phyloP scores from a whole-genome alignment of 2,329 filamentous ascomycete genomes.

The Dichotomopilus funicola region DNA sequence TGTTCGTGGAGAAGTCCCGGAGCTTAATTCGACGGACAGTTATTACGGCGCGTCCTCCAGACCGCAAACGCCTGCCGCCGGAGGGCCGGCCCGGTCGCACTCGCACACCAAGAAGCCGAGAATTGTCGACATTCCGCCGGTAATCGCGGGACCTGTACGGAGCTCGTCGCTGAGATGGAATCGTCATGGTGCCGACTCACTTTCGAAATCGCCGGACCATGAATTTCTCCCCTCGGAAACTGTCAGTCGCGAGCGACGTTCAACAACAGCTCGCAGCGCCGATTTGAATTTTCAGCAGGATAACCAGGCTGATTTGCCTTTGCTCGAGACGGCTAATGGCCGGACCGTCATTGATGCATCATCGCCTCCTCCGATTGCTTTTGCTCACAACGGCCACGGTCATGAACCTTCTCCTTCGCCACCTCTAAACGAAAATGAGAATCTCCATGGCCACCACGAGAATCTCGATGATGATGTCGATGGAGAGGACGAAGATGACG shows the following conservation, averaged over 20 bases:
- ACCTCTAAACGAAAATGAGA: not conserved
- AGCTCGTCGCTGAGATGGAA: conserved; percentile 11
- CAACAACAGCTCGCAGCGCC: too few relatives aligned
- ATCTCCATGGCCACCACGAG: too few relatives aligned
- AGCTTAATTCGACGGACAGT: not conserved
- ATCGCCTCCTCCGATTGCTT: conserved; percentile 10
- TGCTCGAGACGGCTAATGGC: conserved; percentile 13
- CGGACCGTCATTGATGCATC: conserved; percentile 19
- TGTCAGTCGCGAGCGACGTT: not conserved
- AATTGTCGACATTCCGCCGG: conserved; percentile 20
- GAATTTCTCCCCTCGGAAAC: not conserved
- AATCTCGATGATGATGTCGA: not conserved
- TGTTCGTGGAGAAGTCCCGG: not conserved
- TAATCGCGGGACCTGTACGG: conserved; percentile 7
- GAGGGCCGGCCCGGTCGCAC: not conserved
- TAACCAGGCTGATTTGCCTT: not conserved
- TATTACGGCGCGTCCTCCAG: not conserved
- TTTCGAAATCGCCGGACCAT: not conserved
- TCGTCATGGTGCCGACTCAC: not conserved
- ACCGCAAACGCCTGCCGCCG: conserved; percentile 10
- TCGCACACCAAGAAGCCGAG: conserved; percentile 15
- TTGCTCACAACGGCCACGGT: not conserved
- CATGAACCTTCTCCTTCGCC: not conserved
- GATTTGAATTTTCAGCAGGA: not conserved
- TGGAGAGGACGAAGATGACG: not conserved